phyloP scores from a whole-genome alignment of 2,329 filamentous ascomycete genomes.

The Diaporthe longicolla region DNA sequence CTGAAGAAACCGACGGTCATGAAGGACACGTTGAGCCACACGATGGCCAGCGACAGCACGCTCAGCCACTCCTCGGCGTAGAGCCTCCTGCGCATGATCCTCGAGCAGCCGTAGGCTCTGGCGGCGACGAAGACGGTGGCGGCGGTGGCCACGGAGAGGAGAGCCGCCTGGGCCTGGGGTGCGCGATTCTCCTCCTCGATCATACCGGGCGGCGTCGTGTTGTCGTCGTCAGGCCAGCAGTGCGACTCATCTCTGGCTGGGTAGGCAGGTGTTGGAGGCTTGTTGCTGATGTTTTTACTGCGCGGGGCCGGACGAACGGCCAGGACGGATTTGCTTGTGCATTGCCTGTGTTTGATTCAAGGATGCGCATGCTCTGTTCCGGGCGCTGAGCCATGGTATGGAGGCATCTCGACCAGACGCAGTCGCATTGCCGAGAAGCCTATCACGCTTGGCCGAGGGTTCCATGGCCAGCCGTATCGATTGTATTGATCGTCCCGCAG shows the following conservation, averaged over 20 bases:
- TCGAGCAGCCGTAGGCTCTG: conserved; percentile 21
- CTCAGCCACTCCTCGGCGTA: conserved; percentile 28
- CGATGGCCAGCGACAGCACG: conserved; percentile 11
- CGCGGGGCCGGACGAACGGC: not conserved
- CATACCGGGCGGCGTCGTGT: conserved; percentile 20
- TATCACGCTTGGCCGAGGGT: not conserved
- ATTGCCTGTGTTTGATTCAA: conserved; percentile 19
- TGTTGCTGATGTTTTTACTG: not conserved
- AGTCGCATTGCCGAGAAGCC: not conserved
- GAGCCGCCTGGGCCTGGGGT: not conserved
- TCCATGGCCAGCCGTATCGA: not conserved
- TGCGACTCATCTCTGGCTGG: not conserved
- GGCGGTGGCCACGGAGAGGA: not conserved
- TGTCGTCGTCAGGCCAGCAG: too few species aligned
- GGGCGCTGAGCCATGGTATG: not conserved
- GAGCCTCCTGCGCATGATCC: conserved; percentile 12
- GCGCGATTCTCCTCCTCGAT: conserved; percentile 11
- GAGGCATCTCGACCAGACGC: not conserved
- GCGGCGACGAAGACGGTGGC: conserved; percentile 21
- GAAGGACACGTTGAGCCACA: conserved; percentile 21
- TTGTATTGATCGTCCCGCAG: not conserved
- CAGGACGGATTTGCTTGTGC: not conserved
- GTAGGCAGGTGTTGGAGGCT: not conserved
- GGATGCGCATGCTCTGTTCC: not conserved
- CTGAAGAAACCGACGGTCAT: not conserved